These are phyloP conservation scores for Vitis hybrid DNA, from an alignment of 177 flowering plant genomes.

Conservation along the genomic window DNA sequence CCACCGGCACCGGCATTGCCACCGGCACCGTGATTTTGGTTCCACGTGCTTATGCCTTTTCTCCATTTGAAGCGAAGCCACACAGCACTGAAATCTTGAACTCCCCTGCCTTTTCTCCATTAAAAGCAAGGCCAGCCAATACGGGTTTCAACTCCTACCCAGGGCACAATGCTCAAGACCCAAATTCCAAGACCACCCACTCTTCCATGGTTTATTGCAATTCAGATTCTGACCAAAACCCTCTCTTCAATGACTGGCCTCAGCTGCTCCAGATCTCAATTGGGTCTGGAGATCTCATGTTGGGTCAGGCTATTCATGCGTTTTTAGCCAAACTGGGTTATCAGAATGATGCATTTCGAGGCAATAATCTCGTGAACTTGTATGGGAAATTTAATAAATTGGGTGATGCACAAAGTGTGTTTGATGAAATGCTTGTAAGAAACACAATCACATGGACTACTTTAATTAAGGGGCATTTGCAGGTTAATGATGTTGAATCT, in stretches of 20 bases:
- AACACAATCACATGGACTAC: conserved; percentile 45
- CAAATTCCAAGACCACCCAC: conserved; percentile 2
- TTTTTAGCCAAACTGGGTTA: conserved; percentile 28
- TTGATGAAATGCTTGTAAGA: conserved; percentile 32
- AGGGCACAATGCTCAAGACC: not conserved
- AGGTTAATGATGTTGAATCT: conserved; percentile 21
- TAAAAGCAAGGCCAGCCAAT: too few relatives aligned
- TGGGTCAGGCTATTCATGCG: conserved; percentile 34
- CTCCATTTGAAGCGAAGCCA: too few relatives aligned
- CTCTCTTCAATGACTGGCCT: conserved; percentile 27
- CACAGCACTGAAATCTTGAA: too few relatives aligned
- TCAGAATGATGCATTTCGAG: conserved; percentile 22
- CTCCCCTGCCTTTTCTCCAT: too few relatives aligned
- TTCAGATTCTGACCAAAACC: conserved; percentile 9
- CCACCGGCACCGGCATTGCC: too few relatives aligned
- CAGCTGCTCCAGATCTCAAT: conserved; percentile 32
- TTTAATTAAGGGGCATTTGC: conserved; percentile 30
- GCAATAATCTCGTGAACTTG: conserved; percentile 34
- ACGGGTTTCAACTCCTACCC: too few relatives aligned
- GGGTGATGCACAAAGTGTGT: conserved; percentile 24
- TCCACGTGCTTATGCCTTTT: too few relatives aligned
- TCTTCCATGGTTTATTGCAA: not conserved
- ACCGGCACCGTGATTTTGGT: too few relatives aligned
- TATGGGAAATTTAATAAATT: conserved; percentile 21
- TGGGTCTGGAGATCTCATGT: conserved; percentile 19